Evolutionary conservation across 768 basidiomycete genomes (phyloP), one percentile per base, ranked within the genome.

Genomic region (Kwoniella europaea): DNA sequence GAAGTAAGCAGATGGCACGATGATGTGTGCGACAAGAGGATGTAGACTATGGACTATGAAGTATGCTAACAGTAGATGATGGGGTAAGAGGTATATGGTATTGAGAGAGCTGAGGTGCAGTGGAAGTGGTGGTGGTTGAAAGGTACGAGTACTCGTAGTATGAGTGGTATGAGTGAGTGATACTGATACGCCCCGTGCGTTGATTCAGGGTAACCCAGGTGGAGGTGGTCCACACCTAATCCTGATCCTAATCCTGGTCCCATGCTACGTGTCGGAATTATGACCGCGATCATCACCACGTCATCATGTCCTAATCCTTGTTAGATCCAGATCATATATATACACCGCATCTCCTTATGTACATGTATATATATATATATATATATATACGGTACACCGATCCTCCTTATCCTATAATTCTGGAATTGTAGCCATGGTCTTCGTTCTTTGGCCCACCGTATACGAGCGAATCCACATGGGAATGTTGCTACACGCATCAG

Each of bases 191-290:
- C 54, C 54, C 54, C 54, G 54, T 55, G 54, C 54, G 7, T 0
- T 55, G 16, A 41, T 29, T 41, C 57, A 27, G 35, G 27, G 27
- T 27, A 5, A 15, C 10, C 35, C 35, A 61, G 43, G 59, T 61
- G 59, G 59, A 61, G 59, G 59, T 61, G 59, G 59, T 61, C 59
- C 59, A 61, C 59, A 61, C 35, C 57, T 24, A 55, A 50, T 15
- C 12, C 12, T 50, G 46, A 18, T 50, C 18, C 2, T 16, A 50
- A 13, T 15, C 46, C 13, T 50, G 16, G 4, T 50, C 5, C 18
- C 10, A 20, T 61, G 15, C 15, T 16, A 24, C 59, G 59, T 61
- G 46, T 61, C 59, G 59, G 59, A 44, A 27, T 58, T 27, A 41
- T 3, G 3, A 13, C 13, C 15, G 29, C 16, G 12, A 29, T 29